phyloP scores from a whole-genome alignment of 129 eudicot genomes.

The Kitagawia praeruptora region DNA sequence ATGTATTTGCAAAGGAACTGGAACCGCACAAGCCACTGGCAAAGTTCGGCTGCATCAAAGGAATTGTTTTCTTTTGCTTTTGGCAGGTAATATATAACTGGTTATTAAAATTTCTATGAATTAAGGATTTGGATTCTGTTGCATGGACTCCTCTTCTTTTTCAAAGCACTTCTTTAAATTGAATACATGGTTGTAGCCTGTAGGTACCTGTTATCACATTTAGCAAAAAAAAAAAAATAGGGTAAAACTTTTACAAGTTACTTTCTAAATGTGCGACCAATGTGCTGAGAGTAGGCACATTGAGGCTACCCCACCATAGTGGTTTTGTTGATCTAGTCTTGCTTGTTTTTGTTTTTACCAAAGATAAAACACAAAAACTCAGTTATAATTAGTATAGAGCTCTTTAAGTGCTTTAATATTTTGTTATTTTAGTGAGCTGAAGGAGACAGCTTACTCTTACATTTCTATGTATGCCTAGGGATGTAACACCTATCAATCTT shows the following conservation, averaged over 20 bases:
- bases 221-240: not conserved
- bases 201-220: not conserved
- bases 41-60: constrained; percentile 68
- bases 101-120: not conserved
- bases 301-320: not conserved
- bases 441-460: not conserved
- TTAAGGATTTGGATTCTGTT: not conserved
- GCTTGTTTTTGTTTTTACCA: not conserved
- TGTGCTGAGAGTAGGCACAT: not conserved
- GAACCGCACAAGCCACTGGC: constrained; percentile 86
- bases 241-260: not conserved
- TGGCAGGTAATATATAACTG: constrained; percentile 67
- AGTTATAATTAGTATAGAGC: not conserved
- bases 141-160: not conserved
- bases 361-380: not conserved
- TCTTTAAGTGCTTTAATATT: not conserved
- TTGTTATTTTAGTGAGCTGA: not conserved
- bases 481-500: not conserved
- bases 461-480: not conserved
- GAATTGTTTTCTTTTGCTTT: constrained; percentile 76
- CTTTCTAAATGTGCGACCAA: not conserved
- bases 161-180: not conserved
- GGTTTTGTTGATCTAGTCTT: not conserved
- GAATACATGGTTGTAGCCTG: not conserved
- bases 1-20: constrained; percentile 77